phyloP scores from a whole-genome alignment of 768 basidiomycete species.

The Lentinula detonsa region DNA sequence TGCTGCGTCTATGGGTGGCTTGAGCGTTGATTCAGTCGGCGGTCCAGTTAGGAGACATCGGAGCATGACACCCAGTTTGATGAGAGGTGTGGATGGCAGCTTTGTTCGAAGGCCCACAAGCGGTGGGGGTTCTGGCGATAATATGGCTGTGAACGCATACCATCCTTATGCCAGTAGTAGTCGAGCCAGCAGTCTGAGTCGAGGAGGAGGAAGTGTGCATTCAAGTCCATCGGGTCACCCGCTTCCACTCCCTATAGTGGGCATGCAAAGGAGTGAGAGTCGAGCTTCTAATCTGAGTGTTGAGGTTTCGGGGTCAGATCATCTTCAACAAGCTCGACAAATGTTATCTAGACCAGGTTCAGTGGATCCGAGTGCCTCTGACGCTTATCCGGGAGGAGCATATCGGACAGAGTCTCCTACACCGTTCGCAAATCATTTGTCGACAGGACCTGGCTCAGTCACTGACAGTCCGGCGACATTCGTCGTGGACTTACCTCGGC shows the following conservation, averaged over 20 bases:
- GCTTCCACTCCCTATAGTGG: slow-evolving; percentile 16
- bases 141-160: slow-evolving; percentile 35
- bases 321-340: slow-evolving; percentile 4
- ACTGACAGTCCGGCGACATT: slow-evolving; percentile 6
- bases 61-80: slow-evolving; percentile 69
- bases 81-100: slow-evolving; percentile 40
- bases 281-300: slow-evolving; percentile 10
- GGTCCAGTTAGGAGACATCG: slow-evolving; percentile 67
- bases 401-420: slow-evolving; percentile 38
- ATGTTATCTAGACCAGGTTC: slow-evolving; percentile 9
- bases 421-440: slow-evolving; percentile 18
- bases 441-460: neutral
- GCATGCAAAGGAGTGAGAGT: slow-evolving; percentile 22
- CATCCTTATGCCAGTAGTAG: slow-evolving; percentile 44
- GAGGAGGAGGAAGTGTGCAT: slow-evolving; percentile 7
- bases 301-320: slow-evolving; percentile 26
- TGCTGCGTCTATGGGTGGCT: neutral
- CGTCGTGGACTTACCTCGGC: slow-evolving; percentile 2
- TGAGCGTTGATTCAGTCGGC: slow-evolving; percentile 21
- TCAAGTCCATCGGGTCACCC: slow-evolving; percentile 34
- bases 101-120: slow-evolving; percentile 12
- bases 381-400: slow-evolving; percentile 22
- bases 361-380: slow-evolving; percentile 7
- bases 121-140: neutral
- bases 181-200: slow-evolving; percentile 1